Evolutionary conservation across 345 rosid species (phyloP).

Genomic region (Atalantia buxifolia): DNA sequence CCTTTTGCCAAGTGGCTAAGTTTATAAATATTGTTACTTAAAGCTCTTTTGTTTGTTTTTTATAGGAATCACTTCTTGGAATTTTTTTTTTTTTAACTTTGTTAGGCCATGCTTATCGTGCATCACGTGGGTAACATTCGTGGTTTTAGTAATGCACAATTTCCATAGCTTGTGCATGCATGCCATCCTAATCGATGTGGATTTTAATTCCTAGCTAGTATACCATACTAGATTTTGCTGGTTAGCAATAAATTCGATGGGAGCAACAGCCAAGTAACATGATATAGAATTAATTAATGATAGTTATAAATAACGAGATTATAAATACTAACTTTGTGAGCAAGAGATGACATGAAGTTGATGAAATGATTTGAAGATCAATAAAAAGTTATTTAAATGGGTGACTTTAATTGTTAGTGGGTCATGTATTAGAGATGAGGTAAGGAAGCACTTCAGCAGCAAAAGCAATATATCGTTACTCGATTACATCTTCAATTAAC

Average conservation of each 20-base stretch:
- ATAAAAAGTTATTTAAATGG: background rate
- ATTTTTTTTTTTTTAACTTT: too few species aligned
- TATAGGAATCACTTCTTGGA: too few species aligned
- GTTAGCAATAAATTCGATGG: background rate
- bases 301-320: too few species aligned
- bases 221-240: background rate
- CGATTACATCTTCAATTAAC: background rate
- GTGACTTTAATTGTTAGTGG: background rate
- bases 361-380: background rate
- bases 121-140: background rate
- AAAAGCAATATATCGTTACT: background rate
- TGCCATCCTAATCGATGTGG: background rate
- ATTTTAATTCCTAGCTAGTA: background rate
- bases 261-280: too few species aligned
- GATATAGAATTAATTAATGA: too few species aligned
- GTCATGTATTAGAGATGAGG: background rate
- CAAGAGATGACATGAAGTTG: background rate
- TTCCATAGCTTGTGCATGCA: background rate
- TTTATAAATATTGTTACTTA: too few species aligned
- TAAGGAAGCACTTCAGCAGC: constrained; percentile 6
- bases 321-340: background rate
- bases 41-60: too few species aligned
- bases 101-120: background rate
- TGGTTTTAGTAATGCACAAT: background rate
- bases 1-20: too few species aligned